phyloP scores from a whole-genome alignment of 306 rosid species.

The Glycine soja region DNA sequence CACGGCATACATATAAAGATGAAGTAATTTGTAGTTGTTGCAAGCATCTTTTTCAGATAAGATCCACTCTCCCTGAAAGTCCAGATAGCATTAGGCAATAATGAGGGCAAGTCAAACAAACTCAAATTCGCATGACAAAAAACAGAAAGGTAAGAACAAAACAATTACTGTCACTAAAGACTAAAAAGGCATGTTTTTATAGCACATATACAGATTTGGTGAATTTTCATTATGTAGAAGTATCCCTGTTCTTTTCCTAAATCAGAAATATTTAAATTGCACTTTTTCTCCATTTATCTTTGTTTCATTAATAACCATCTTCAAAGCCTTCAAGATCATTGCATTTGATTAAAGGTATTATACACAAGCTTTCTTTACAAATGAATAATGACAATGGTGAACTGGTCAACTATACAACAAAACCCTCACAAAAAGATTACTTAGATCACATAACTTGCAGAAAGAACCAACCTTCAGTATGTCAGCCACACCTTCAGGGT shows the following conservation, averaged over 20 bases:
- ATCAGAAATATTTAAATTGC: conserved; percentile 18
- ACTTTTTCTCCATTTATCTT: conserved; percentile 28
- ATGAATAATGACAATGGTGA: background rate
- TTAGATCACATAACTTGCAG: conserved; percentile 41
- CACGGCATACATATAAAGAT: conserved; percentile 78
- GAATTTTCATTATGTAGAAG: conserved; percentile 17
- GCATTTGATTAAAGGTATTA: conserved; percentile 25
- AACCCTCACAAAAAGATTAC: conserved; percentile 36
- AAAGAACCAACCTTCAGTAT: conserved; percentile 77
- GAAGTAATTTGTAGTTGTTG: conserved; percentile 59
- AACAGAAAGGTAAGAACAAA: conserved; percentile 33
- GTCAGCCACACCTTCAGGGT: conserved; percentile 98
- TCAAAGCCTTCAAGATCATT: conserved; percentile 32
- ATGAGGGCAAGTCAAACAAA: conserved; percentile 24
- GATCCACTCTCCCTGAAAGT: conserved; percentile 96
- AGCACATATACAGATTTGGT: conserved; percentile 18
- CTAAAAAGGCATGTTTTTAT: conserved; percentile 2
- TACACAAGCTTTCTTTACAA: conserved; percentile 27
- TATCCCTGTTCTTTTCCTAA: conserved; percentile 22
- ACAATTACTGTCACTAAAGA: conserved; percentile 5
- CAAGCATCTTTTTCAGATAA: conserved; percentile 82
- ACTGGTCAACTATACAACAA: conserved; percentile 33
- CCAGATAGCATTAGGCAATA: conserved; percentile 42
- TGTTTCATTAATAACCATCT: conserved; percentile 30
- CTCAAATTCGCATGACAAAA: conserved; percentile 17